These are phyloP conservation scores for Pleurotus giganteus DNA, from an alignment of 768 basidiomycete species.

Conservation along the genomic window DNA sequence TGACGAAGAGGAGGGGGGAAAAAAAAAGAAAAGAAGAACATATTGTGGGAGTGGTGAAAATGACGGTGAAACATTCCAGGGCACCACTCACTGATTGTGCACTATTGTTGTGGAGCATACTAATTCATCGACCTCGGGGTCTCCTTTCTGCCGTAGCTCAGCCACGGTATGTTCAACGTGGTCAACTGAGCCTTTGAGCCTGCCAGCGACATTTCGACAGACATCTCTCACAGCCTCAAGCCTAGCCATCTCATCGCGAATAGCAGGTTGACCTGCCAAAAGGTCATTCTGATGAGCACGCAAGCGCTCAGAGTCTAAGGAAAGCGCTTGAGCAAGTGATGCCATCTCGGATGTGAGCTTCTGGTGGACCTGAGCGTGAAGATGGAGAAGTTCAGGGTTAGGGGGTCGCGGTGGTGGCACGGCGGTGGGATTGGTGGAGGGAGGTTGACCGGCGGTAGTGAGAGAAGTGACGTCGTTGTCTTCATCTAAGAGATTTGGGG, in stretches of 20 bases:
- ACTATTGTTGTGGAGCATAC: slow-evolving; percentile 96
- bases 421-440: slow-evolving; percentile 14
- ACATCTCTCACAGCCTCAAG: slow-evolving; percentile 92
- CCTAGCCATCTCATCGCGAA: slow-evolving; percentile 94
- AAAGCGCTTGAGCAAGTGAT: slow-evolving; percentile 63
- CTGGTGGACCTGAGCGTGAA: slow-evolving; percentile 75
- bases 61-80: slow-evolving; percentile 12
- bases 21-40: slow-evolving; percentile 8
- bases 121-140: slow-evolving; percentile 94
- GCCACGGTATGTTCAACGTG: slow-evolving; percentile 71
- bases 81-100: slow-evolving; percentile 82
- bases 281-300: slow-evolving; percentile 83
- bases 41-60: slow-evolving; percentile 13
- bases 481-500: slow-evolving; percentile 65
- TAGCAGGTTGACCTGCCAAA: slow-evolving; percentile 86
- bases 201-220: slow-evolving; percentile 73
- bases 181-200: slow-evolving; percentile 60
- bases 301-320: slow-evolving; percentile 69
- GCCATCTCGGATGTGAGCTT: slow-evolving; percentile 72
- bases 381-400: slow-evolving; percentile 82
- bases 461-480: slow-evolving; percentile 36
- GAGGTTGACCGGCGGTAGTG: slow-evolving; percentile 10
- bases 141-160: slow-evolving; percentile 79
- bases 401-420: slow-evolving; percentile 77
- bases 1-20: neutral